Base-by-base conservation (phyloP, 1,284 basidiomycete species). In the Takashimella koratensis region DNA sequence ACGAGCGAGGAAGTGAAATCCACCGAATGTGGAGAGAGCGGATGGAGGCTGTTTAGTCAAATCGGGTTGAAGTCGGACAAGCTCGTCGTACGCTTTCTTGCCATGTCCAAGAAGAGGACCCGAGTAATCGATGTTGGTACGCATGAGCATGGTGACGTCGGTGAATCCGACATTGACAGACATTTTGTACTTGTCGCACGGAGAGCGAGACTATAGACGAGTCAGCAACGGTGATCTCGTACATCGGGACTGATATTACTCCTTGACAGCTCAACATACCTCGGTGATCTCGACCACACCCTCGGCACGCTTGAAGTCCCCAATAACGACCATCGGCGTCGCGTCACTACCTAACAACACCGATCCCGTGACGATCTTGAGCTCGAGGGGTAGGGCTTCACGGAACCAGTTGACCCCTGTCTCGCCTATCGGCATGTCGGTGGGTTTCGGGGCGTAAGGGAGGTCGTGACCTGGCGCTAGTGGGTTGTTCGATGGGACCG, bases 141-240 rank as follows among this genome's bases (percentile, higher is more conserved):
- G 82, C 54, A 85, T 83, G 53, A 84, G 83, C 20, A 91, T 72
- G 3, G 83, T 78, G 5, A 84, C 81, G 56, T 83, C 78, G 22
- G 82, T 78, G 60, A 95, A 86, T 50, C 78, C 85, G 58, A 94
- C 75, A 53, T 84, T 82, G 54, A 90, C 77, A 4, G 85, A 74
- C 62, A 90, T 84, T 69, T 90, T 93, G 77, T 93, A 87, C 19
- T 84, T 71, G 72, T 96, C 92, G 59, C 82, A 80, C 51, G 80
- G 83, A 0, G 90, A 94, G 42, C 85, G 81, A 6, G 91, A 84
- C 86, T 90, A n/a, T n/a, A n/a, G n/a, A n/a, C n/a, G n/a, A n/a
- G n/a, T n/a, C n/a, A n/a, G n/a, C n/a, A n/a, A n/a, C n/a, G n/a
- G n/a, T n/a, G n/a, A 61, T 30, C n/a, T 36, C 6, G 19, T 43